Evolutionary conservation across 23 red algal genomes (phyloP).

Genomic region (Gracilaria gracilis): DNA sequence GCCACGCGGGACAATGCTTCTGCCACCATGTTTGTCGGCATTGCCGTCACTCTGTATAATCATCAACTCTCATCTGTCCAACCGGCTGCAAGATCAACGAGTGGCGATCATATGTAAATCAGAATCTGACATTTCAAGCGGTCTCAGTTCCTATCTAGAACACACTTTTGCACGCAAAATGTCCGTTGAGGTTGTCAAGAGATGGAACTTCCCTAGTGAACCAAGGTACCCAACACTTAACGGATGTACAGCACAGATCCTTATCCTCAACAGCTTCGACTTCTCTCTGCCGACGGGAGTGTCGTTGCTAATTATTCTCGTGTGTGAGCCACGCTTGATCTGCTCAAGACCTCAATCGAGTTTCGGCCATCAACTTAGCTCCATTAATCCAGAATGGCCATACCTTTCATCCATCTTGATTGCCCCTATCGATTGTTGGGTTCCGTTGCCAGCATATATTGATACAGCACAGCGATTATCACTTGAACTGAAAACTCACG

Average conservation of each 20-base stretch:
- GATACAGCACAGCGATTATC: slow-evolving; percentile 4
- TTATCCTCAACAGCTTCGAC: slow-evolving; percentile 53
- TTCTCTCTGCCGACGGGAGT: slow-evolving; percentile 15
- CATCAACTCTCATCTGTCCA: slow-evolving; percentile 25
- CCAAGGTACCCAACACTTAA: slow-evolving; percentile 33
- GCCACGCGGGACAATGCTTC: slow-evolving; percentile 28
- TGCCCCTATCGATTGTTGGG: slow-evolving; percentile 29
- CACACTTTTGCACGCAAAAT: slow-evolving; percentile 24
- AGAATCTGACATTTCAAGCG: slow-evolving; percentile 30
- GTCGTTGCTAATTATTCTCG: slow-evolving; percentile 31
- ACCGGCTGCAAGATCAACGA: slow-evolving; percentile 32
- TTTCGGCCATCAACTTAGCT: no score
- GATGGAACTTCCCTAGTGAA: slow-evolving; percentile 9
- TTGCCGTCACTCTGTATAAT: slow-evolving; percentile 35
- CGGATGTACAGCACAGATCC: slow-evolving; percentile 22
- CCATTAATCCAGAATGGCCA: slow-evolving; percentile 9
- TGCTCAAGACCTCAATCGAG: background rate
- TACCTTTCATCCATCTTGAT: slow-evolving; percentile 8
- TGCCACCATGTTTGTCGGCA: slow-evolving; percentile 45
- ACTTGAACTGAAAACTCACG: slow-evolving; percentile 2
- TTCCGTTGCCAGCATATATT: slow-evolving; percentile 13
- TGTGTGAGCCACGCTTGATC: background rate
- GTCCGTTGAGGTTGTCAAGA: slow-evolving; percentile 35
- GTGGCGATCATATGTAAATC: slow-evolving; percentile 45
- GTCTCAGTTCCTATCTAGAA: slow-evolving; percentile 45